Evolutionary conservation across 495 filamentous ascomycete species (phyloP), one percentile per base, ranked within the genome.

Genomic region (Aspergillus homomorphus): DNA sequence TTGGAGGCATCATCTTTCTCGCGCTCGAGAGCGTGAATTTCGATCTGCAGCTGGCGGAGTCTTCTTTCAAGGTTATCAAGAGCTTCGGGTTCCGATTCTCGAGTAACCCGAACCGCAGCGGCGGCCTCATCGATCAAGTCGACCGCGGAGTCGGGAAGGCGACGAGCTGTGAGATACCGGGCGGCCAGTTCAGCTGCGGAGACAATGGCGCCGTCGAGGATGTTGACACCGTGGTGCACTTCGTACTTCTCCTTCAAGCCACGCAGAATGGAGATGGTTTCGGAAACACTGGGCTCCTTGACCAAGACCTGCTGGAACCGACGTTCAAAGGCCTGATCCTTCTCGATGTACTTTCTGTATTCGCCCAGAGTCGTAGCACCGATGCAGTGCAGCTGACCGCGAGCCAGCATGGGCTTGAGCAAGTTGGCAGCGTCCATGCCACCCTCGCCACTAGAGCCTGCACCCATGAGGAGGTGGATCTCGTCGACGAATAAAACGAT

Each of bases 391-490:
- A 98, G 80, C 69, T 98, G 92, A 20, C 94, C 94, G 67, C 94
- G 84, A 56, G 94, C 94, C 57, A 98, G 82, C 90, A 97, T 96
- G 6, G 92, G 94, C 79, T 98, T 98, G 62, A 98, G 82, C 45
- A 98, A 75, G 69, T 98, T 98, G 64, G 94, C 94, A 23, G 94
- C 95, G 66, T 98, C 94, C 94, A 98, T 98, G 56, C 94, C 94
- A 51, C 94, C 94, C 69, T 98, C 94, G 46, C 94, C 94, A 57
- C 86, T 89, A 28, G 90, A 83, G 42, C 94, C 94, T 58, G 94
- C 94, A 38, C 94, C 94, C 94, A 98, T 98, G 54, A 98, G 84
- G 18, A 98, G 83, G 77, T 98, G 94, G 51, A 98, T 98, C 67
- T 98, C 94, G 68, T 98, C 94, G 60, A 98, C 92, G 63, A 98